A percentile compares a stretch with the other conserved stretches of the same genome.
phyloP scores from a whole-genome alignment of 2,329 filamentous ascomycete species.

The Dryadomyces quercivorus region DNA sequence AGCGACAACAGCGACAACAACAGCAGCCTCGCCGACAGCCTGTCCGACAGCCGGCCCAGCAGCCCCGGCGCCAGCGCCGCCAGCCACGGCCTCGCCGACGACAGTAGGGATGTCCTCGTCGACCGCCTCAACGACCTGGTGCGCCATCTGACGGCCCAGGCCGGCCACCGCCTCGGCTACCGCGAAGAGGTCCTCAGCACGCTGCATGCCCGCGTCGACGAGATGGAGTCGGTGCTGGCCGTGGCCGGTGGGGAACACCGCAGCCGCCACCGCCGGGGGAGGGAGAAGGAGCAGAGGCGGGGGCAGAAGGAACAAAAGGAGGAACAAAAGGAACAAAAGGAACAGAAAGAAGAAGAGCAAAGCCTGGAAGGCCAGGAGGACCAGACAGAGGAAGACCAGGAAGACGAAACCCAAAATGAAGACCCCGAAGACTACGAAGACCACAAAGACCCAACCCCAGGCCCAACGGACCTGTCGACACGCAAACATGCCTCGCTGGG shows the following conservation, averaged over 20 bases:
- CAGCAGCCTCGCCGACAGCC: slow-evolving; percentile 10
- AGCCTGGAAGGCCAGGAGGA: no score
- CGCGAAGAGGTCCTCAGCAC: slow-evolving; percentile 15
- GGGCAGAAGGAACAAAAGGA: not conserved
- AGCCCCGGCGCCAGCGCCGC: slow-evolving; percentile 13
- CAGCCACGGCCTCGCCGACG: slow-evolving; percentile 18
- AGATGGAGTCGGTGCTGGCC: slow-evolving; percentile 25
- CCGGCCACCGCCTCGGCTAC: not conserved
- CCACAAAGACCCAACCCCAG: no score
- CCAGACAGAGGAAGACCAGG: no score
- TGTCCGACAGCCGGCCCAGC: slow-evolving; percentile 9
- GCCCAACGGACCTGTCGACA: no score
- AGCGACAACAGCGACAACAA: slow-evolving; percentile 8
- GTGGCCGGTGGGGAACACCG: slow-evolving; percentile 2
- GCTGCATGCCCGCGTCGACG: slow-evolving; percentile 29
- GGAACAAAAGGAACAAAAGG: not conserved
- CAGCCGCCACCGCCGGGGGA: not conserved
- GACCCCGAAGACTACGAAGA: no score
- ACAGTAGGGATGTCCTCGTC: slow-evolving; percentile 33
- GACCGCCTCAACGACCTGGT: slow-evolving; percentile 27
- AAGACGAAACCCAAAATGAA: no score
- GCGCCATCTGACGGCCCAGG: slow-evolving; percentile 20
- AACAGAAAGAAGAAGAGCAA: no score
- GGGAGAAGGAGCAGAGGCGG: not conserved
- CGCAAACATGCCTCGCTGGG: not conserved